Base-by-base conservation (phyloP, 1,284 basidiomycete genomes). In the Salmacisia buchloeana region DNA sequence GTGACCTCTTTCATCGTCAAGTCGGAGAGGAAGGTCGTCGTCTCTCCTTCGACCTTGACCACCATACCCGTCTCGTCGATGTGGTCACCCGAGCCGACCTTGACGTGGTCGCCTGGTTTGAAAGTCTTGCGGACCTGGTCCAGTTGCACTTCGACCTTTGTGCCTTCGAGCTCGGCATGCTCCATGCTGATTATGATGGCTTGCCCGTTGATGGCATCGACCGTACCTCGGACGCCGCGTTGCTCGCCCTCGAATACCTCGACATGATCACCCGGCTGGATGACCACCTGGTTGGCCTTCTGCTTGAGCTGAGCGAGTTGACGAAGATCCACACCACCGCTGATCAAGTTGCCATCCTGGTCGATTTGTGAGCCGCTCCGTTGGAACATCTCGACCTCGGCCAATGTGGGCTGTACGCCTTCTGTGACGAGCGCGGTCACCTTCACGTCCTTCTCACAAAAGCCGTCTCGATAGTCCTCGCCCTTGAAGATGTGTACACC, bases 181-280 rank as follows among this genome's bases (percentile, higher is more conserved):
- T 80, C 76, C n/a, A 82, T 80, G 60, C 87, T 87, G 70, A 97
- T 87, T 1, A 89, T 88, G 57, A 97, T 90, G 21, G 94, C 86
- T 63, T 97, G 92, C 70, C 89, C 87, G 38, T 86, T 84, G 70
- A 98, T 90, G 61, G 92, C 88, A 66, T 94, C 90, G 34, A 99
- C 91, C 2, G 88, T 86, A 82, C 96, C 96, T 69, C 91, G 87
- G 33, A 97, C 86, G 69, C 96, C 94, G 2, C 90, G 85, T 79
- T 97, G 92, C 81, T 97, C 94, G 43, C 96, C 94, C 80, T 97
- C 94, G 71, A 92, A 93, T 34, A 98, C 92, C 79, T 98, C 94
- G 61, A 99, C 88, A 72, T 94, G 91, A 81, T 99, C 94, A 63
- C 94, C 96, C 0, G 94, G 94, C 77, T 96, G 92, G n/a, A 99